These are phyloP conservation scores for Penicillium goetzii DNA, from an alignment of 495 filamentous ascomycete species.

Conservation along the genomic window DNA sequence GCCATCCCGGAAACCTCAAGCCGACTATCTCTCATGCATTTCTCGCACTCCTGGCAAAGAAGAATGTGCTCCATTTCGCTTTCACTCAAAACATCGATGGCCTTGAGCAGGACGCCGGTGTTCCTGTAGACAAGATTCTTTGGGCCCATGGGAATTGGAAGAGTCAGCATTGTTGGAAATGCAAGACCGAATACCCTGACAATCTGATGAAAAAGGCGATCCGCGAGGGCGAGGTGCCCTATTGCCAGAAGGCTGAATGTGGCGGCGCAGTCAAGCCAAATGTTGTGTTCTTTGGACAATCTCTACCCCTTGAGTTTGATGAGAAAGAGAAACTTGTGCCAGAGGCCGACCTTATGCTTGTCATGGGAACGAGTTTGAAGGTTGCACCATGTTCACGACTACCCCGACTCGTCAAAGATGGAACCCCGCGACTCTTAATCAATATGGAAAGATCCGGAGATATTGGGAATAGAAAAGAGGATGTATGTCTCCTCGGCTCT, in stretches of 20 bases:
- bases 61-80: slow-evolving; percentile 70
- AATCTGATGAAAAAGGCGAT: slow-evolving; percentile 70
- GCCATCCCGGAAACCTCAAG: slow-evolving; percentile 78
- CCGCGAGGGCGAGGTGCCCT: slow-evolving; percentile 61
- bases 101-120: slow-evolving; percentile 78
- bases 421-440: slow-evolving; percentile 72
- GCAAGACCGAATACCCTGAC: slow-evolving; percentile 64
- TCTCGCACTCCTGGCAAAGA: slow-evolving; percentile 67
- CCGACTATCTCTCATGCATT: slow-evolving; percentile 81
- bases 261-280: slow-evolving; percentile 86
- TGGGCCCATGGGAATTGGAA: slow-evolving; percentile 90
- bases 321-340: slow-evolving; percentile 50
- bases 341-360: slow-evolving; percentile 72
- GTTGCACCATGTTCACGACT: slow-evolving; percentile 81
- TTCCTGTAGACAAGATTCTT: slow-evolving; percentile 71
- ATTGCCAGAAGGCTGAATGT: slow-evolving; percentile 62
- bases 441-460: slow-evolving; percentile 78
- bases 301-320: slow-evolving; percentile 68
- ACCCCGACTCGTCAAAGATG: slow-evolving; percentile 57
- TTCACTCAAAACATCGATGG: slow-evolving; percentile 96
- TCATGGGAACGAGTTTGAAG: slow-evolving; percentile 86
- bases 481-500: slow-evolving; percentile 66
- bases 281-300: slow-evolving; percentile 91
- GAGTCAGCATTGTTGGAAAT: slow-evolving; percentile 78
- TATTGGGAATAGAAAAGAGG: slow-evolving; percentile 66